Percentiles rank a stretch among this genome's conserved stretches.
These are phyloP conservation scores for Fusarium redolens DNA, from an alignment of 2,329 filamentous ascomycete species.

Conservation along the genomic window DNA sequence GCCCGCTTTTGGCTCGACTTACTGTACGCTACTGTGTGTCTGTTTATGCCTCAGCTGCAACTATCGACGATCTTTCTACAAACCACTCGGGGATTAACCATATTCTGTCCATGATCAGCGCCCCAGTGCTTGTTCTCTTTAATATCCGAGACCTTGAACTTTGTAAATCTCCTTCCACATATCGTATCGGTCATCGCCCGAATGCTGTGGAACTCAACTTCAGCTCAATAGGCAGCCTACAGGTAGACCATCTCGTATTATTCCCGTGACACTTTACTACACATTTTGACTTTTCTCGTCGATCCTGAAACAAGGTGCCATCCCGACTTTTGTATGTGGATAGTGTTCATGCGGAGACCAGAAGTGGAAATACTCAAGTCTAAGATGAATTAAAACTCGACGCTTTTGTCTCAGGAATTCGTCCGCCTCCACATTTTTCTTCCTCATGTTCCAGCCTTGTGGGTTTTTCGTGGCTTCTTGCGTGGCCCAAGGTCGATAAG, in stretches of 20 bases:
- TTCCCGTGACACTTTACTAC: neutral
- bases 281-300: neutral
- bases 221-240: conserved; percentile 16
- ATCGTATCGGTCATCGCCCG: conserved; percentile 36
- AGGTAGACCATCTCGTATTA: conserved; percentile 20
- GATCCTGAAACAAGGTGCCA: conserved; percentile 26
- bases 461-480: conserved; percentile 13
- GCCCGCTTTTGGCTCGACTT: conserved; percentile 8
- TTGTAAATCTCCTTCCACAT: conserved; percentile 1
- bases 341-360: conserved; percentile 16
- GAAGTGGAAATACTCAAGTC: conserved; percentile 30
- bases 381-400: conserved; percentile 18
- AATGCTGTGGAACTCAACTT: conserved; percentile 30
- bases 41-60: conserved; percentile 29
- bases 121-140: conserved; percentile 4
- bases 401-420: conserved; percentile 18
- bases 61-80: conserved; percentile 28
- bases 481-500: neutral
- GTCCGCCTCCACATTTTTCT: conserved; percentile 15
- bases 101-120: conserved; percentile 29
- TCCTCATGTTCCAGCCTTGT: conserved; percentile 31
- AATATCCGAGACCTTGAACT: neutral
- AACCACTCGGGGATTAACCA: conserved; percentile 24
- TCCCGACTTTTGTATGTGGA: conserved; percentile 25
- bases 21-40: neutral